Percentiles rank a stretch among this genome's conserved stretches.
Conservation (phyloP, 257 asterid genomes). For the Solanum pennellii region DNA sequence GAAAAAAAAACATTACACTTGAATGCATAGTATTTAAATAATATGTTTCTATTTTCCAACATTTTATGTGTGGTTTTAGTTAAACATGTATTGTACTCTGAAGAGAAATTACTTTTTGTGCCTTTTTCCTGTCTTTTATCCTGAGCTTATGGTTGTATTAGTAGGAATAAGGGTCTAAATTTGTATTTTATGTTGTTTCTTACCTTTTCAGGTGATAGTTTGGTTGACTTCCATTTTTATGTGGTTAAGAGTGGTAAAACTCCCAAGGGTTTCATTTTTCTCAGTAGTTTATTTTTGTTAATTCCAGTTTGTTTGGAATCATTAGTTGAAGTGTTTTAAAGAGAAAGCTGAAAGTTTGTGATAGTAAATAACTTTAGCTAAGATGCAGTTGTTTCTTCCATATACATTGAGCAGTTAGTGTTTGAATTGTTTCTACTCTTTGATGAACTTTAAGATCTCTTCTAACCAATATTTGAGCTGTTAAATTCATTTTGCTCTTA, state of each 20-base stretch:
- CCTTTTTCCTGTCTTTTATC: not conserved
- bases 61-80: not conserved
- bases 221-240: not conserved
- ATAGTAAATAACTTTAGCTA: not conserved
- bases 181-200: not conserved
- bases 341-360: not conserved
- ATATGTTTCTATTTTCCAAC: not conserved
- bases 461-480: not conserved
- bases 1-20: not conserved
- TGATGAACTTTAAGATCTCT: not conserved
- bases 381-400: not conserved
- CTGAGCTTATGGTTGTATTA: not conserved
- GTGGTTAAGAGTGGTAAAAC: not conserved
- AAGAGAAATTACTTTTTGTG: not conserved
- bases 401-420: not conserved
- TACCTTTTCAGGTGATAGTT: not conserved
- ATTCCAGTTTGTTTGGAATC: not conserved
- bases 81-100: not conserved
- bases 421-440: not conserved
- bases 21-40: not conserved
- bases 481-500: not conserved
- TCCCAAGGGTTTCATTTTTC: not conserved
- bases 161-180: not conserved
- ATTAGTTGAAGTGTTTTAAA: not conserved
- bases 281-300: not conserved